Conservation (phyloP, 2,329 filamentous ascomycete species). For the Sporothrix globosa region DNA sequence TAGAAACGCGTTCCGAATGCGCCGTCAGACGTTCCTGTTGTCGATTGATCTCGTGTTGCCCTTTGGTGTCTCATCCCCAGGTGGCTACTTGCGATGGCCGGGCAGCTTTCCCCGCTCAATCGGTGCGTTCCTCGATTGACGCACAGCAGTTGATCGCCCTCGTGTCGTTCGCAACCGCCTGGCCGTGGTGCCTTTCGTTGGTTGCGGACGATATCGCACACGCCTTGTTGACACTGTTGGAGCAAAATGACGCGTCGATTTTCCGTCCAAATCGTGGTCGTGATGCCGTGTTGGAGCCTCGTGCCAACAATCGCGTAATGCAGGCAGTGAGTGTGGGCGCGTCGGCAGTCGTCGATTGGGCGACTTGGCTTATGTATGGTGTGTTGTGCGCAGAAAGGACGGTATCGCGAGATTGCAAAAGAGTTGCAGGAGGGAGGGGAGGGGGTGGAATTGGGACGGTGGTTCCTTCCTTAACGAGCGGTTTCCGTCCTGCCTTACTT, state of each 20-base stretch:
- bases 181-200: background rate
- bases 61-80: background rate
- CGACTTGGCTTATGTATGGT: too few species aligned
- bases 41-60: background rate
- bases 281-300: constrained; percentile 9
- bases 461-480: constrained; percentile 15
- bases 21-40: background rate
- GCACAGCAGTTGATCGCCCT: background rate
- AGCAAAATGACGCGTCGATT: constrained; percentile 23
- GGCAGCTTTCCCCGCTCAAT: constrained; percentile 3
- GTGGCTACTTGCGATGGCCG: background rate
- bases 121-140: background rate
- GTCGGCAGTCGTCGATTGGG: background rate
- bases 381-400: too few species aligned
- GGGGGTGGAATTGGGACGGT: constrained; percentile 12
- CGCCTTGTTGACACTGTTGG: background rate
- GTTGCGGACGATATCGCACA: background rate
- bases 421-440: background rate
- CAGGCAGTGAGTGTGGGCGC: background rate
- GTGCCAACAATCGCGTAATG: constrained; percentile 16
- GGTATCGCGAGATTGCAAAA: background rate
- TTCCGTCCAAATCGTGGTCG: background rate
- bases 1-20: constrained; percentile 4
- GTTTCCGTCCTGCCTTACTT: constrained; percentile 23
- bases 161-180: background rate